These are phyloP conservation scores for Anaeromyces robustus DNA, from an alignment of 192 early-diverging fungal genomes.

Conservation along the genomic window DNA sequence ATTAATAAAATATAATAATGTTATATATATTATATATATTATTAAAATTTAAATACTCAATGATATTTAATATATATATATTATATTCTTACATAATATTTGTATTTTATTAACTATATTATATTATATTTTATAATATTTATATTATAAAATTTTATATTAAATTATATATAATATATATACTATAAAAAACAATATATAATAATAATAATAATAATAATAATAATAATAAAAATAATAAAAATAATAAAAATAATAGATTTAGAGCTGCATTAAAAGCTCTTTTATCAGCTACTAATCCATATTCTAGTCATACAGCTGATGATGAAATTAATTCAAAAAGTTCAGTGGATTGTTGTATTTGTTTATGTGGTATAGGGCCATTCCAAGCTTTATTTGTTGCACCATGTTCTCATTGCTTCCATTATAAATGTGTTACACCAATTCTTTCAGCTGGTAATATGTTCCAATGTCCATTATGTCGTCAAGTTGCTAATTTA, in stretches of 20 bases:
- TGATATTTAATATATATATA: no score
- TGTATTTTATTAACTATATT: no score
- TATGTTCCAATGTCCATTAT: constrained; percentile 76
- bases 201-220: no score
- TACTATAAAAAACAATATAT: no score
- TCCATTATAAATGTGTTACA: constrained; percentile 85
- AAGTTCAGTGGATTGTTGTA: constrained; percentile 58
- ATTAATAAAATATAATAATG: no score
- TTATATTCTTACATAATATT: no score
- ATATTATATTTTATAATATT: no score
- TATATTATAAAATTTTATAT: no score
- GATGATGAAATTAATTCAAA: background rate
- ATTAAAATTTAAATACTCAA: no score
- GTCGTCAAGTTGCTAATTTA: constrained; percentile 81
- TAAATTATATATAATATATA: no score
- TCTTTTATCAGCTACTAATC: constrained; percentile 18
- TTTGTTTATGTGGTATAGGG: constrained; percentile 72
- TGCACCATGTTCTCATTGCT: constrained; percentile 83
- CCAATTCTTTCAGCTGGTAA: constrained; percentile 56
- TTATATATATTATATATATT: no score
- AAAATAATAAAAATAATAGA: background rate
- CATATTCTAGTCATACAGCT: constrained; percentile 2
- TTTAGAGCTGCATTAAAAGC: constrained; percentile 19
- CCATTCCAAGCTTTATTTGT: constrained; percentile 83
- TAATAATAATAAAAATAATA: no score